Conservation (phyloP, 2,329 filamentous ascomycete genomes). For the Amesomyces nigricolor region DNA sequence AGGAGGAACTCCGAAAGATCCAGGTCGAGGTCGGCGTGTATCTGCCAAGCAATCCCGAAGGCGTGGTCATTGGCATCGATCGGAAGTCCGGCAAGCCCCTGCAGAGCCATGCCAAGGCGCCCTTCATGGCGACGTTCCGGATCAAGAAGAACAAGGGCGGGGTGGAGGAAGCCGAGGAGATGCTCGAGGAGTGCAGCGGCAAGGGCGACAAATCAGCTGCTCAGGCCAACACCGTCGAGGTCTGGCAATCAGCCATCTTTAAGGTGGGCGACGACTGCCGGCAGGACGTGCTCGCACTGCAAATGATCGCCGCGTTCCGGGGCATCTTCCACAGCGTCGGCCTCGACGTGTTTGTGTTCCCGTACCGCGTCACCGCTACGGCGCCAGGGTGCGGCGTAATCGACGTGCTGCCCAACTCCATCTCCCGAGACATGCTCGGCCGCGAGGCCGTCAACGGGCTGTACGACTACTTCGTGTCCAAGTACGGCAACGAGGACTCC, state of each 20-base stretch:
- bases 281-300: constrained; percentile 90
- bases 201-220: constrained; percentile 33
- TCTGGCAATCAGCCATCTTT: constrained; percentile 99
- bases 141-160: constrained; percentile 72
- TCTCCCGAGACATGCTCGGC: constrained; percentile 97
- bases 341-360: constrained; percentile 93
- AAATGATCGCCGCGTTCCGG: constrained; percentile 96
- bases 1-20: constrained; percentile 95
- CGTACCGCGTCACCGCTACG: constrained; percentile 94
- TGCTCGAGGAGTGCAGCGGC: constrained; percentile 45
- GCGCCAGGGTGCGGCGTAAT: constrained; percentile 97
- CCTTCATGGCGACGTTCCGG: constrained; percentile 98
- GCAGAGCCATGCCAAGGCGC: constrained; percentile 96
- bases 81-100: constrained; percentile 95
- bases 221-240: constrained; percentile 64
- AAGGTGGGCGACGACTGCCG: constrained; percentile 98
- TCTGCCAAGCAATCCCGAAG: constrained; percentile 92
- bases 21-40: constrained; percentile 97
- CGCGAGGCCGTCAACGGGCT: constrained; percentile 96
- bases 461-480: constrained; percentile 96
- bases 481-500: constrained; percentile 94
- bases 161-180: constrained; percentile 46
- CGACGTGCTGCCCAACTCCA: constrained; percentile 94
- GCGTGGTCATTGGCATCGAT: constrained; percentile 95
- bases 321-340: constrained; percentile 95